A percentile compares a stretch with the other conserved stretches of the same genome.
These are phyloP conservation scores for Annulohypoxylon bovei DNA, from an alignment of 495 filamentous ascomycete species.

Conservation along the genomic window DNA sequence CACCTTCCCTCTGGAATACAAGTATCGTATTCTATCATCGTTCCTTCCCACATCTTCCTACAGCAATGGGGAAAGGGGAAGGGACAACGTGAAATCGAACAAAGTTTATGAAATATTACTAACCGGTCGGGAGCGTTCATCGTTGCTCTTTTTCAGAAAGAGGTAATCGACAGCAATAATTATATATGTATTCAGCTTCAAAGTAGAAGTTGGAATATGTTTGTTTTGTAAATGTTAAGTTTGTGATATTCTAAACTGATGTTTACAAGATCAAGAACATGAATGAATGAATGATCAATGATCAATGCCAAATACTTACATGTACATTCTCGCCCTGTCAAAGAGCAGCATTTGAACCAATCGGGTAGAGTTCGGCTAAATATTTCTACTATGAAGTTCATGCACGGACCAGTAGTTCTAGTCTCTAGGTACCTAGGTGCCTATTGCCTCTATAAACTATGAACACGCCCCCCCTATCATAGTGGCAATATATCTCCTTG, in stretches of 20 bases:
- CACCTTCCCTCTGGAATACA: conserved; percentile 1
- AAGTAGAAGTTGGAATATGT: background rate
- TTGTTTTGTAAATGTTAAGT: background rate
- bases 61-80: background rate
- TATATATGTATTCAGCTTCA: background rate
- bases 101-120: conserved; percentile 40
- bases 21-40: background rate
- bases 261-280: conserved; percentile 7
- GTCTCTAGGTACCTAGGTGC: too few relatives aligned
- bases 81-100: background rate
- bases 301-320: background rate
- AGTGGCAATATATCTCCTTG: too few relatives aligned
- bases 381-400: background rate
- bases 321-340: conserved; percentile 10
- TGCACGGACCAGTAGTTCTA: background rate
- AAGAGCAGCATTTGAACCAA: conserved; percentile 19
- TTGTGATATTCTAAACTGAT: background rate
- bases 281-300: conserved; percentile 3
- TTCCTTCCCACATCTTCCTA: background rate
- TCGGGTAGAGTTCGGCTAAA: conserved; percentile 24
- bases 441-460: too few relatives aligned
- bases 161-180: background rate
- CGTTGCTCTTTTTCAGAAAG: conserved; percentile 35
- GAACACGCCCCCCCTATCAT: too few relatives aligned
- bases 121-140: conserved; percentile 82